Conservation (phyloP, 2,329 filamentous ascomycete genomes). For the Fusarium azukiicola region DNA sequence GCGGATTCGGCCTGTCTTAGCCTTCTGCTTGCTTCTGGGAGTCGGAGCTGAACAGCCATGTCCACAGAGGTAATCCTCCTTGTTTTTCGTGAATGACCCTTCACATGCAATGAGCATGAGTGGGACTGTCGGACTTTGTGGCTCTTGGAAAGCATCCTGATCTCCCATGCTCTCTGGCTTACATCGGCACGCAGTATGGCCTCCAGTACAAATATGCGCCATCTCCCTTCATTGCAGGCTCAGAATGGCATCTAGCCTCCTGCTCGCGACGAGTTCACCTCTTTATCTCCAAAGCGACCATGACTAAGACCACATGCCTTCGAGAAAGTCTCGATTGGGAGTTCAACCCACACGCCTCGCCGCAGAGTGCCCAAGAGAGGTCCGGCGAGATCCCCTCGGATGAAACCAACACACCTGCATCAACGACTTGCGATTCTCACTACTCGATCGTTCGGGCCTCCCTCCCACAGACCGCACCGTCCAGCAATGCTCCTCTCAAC, state of each 20-base stretch:
- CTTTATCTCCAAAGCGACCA: neutral
- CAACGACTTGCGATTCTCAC: neutral
- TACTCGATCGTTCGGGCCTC: no score
- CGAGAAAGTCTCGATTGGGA: neutral
- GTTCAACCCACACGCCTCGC: neutral
- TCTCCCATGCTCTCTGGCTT: neutral
- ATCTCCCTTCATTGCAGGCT: neutral
- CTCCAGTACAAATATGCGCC: neutral
- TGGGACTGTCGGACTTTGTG: neutral
- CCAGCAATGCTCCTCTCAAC: neutral
- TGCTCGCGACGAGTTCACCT: neutral
- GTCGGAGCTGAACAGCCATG: conserved; percentile 1
- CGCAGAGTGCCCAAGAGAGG: neutral
- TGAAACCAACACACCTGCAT: neutral
- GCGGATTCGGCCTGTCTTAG: neutral
- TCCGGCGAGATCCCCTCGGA: neutral
- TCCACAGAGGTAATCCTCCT: neutral
- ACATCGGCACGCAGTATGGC: neutral
- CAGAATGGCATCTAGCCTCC: neutral
- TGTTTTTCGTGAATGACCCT: neutral
- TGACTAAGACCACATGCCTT: neutral
- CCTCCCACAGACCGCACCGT: neutral
- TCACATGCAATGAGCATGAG: neutral
- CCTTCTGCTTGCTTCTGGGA: conserved; percentile 1
- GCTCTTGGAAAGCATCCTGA: neutral